phyloP scores from a whole-genome alignment of 345 rosid species.

The Zanthoxylum bungeanum region DNA sequence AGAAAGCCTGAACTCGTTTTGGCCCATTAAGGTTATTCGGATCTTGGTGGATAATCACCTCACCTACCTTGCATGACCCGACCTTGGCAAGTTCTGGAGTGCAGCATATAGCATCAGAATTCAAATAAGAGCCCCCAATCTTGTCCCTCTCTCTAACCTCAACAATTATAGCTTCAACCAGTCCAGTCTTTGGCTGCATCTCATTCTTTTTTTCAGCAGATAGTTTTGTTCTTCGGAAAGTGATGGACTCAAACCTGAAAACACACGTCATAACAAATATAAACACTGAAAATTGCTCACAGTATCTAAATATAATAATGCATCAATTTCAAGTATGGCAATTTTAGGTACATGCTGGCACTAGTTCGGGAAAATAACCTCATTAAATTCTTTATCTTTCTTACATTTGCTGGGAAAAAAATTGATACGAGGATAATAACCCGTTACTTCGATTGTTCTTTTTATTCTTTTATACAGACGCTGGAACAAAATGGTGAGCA shows the following conservation, averaged over 20 bases:
- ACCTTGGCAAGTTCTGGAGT: constrained; percentile 28
- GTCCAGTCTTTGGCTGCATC: constrained; percentile 47
- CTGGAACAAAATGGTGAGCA: background rate
- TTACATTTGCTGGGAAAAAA: background rate
- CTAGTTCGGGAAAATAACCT: background rate
- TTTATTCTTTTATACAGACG: background rate
- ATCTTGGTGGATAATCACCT: constrained; percentile 33
- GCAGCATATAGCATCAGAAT: constrained; percentile 35
- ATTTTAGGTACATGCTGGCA: background rate
- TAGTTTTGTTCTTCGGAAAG: constrained; percentile 31
- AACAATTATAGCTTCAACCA: constrained; percentile 38
- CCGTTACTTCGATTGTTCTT: background rate
- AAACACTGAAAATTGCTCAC: background rate
- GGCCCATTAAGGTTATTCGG: constrained; percentile 24
- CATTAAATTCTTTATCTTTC: background rate
- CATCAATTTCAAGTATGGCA: background rate
- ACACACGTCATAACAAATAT: background rate
- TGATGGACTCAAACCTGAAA: constrained; percentile 41
- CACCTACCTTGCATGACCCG: constrained; percentile 41
- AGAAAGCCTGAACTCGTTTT: constrained; percentile 33
- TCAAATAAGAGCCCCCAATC: constrained; percentile 35
- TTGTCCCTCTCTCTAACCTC: constrained; percentile 36
- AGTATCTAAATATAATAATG: background rate
- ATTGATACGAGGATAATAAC: background rate
- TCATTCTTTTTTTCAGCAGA: constrained; percentile 31